These are phyloP conservation scores for Phytomonas serpens DNA, from an alignment of 208 protist species.

Conservation along the genomic window DNA sequence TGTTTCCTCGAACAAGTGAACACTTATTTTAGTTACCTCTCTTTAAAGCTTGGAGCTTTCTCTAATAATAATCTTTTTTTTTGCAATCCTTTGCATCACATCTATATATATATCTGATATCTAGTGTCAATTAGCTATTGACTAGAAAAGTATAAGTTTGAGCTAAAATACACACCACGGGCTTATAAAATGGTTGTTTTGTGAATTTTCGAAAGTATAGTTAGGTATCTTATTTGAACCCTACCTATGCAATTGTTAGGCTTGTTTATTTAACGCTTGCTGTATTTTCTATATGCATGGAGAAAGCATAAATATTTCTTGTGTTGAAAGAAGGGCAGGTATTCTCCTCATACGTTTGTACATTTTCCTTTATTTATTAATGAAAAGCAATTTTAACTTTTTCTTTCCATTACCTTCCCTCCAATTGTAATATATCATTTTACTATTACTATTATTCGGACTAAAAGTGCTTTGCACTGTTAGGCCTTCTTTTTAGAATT, in stretches of 20 bases:
- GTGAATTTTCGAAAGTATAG: background rate
- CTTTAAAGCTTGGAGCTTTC: background rate
- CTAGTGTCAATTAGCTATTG: constrained; percentile 3
- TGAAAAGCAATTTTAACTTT: background rate
- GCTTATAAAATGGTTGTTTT: background rate
- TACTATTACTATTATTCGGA: background rate
- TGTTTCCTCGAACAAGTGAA: background rate
- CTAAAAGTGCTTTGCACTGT: background rate
- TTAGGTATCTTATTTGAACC: background rate
- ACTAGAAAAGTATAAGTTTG: background rate
- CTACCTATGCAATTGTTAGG: background rate
- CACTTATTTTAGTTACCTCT: background rate
- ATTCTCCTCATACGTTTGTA: background rate
- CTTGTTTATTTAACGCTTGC: background rate
- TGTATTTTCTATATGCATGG: constrained; percentile 4
- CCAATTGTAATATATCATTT: background rate
- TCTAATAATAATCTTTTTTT: background rate
- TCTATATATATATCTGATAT: constrained; percentile 2
- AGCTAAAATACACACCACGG: constrained; percentile 2
- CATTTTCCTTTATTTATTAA: constrained; percentile 1
- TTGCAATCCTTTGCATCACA: background rate
- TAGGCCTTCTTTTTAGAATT: background rate
- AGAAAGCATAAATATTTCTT: constrained; percentile 1
- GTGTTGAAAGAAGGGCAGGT: background rate
- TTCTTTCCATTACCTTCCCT: background rate